Conservation (phyloP, 495 filamentous ascomycete species). For the Hyaloscypha finlandica region DNA sequence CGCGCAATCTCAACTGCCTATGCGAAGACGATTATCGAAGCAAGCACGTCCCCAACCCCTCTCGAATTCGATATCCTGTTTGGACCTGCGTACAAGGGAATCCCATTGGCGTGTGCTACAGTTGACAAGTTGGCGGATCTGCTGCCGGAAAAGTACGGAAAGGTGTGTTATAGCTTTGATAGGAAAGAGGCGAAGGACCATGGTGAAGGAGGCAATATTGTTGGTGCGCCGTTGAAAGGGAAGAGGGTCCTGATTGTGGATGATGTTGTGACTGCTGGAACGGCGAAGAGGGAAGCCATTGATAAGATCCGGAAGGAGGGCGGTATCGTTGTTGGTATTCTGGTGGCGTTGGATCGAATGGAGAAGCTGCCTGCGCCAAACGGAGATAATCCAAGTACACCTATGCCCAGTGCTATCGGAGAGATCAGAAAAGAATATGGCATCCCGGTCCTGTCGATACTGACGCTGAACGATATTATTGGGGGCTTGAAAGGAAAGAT, state of each 20-base stretch:
- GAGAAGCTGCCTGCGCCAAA: constrained; percentile 69
- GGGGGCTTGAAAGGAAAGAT: constrained; percentile 56
- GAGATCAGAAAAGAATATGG: constrained; percentile 71
- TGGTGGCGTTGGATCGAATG: constrained; percentile 85
- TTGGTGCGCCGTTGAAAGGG: constrained; percentile 79
- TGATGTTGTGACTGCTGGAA: constrained; percentile 95
- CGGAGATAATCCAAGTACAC: constrained; percentile 48
- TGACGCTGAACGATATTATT: constrained; percentile 79
- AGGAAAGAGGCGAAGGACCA: constrained; percentile 94
- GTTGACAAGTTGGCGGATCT: constrained; percentile 67
- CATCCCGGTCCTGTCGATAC: constrained; percentile 55
- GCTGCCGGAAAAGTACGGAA: constrained; percentile 53
- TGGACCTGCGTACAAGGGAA: constrained; percentile 95
- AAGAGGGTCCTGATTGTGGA: constrained; percentile 89
- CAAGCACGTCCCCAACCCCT: constrained; percentile 34
- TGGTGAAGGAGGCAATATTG: constrained; percentile 89
- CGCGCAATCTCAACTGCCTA: constrained; percentile 75
- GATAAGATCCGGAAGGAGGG: constrained; percentile 79
- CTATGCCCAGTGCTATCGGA: constrained; percentile 71
- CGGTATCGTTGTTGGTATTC: constrained; percentile 77
- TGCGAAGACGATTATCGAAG: constrained; percentile 65
- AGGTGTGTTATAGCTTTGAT: constrained; percentile 84
- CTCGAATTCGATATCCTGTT: constrained; percentile 70
- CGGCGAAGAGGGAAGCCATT: constrained; percentile 88
- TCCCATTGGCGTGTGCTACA: constrained; percentile 77